Percentiles rank a stretch among this genome's conserved stretches.
Evolutionary conservation across 441 rosid species (phyloP).

Genomic region (Gossypium aridum): DNA sequence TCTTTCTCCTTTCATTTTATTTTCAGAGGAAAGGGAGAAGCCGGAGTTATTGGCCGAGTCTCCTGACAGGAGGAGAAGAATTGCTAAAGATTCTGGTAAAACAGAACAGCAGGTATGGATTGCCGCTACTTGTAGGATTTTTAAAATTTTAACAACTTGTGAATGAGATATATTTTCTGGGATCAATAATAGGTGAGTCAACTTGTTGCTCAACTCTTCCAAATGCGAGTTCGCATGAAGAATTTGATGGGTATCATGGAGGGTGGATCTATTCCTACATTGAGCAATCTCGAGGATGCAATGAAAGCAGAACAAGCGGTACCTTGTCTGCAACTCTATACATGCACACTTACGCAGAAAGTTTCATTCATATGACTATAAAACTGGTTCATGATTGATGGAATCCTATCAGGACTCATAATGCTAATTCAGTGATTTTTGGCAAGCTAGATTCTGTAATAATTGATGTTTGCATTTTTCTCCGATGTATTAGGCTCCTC

Average conservation of each 20-base stretch:
- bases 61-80: slow-evolving; percentile 69
- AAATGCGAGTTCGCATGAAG: slow-evolving; percentile 96
- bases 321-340: slow-evolving; percentile 10
- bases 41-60: slow-evolving; percentile 95
- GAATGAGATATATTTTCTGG: slow-evolving; percentile 12
- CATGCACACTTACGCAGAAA: not conserved
- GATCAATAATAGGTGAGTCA: slow-evolving; percentile 65
- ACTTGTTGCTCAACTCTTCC: slow-evolving; percentile 95
- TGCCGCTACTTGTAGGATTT: not conserved
- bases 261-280: slow-evolving; percentile 86
- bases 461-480: not conserved
- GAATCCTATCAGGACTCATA: not conserved
- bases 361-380: not conserved
- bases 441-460: not conserved
- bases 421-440: not conserved
- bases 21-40: slow-evolving; percentile 88
- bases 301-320: slow-evolving; percentile 85
- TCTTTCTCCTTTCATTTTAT: slow-evolving; percentile 9
- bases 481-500: slow-evolving; percentile 51
- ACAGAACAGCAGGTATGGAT: slow-evolving; percentile 74
- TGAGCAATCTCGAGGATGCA: slow-evolving; percentile 80
- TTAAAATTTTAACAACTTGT: not conserved
- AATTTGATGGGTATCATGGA: slow-evolving; percentile 92
- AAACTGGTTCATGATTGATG: not conserved
- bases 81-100: slow-evolving; percentile 82